Conservation (phyloP, 495 filamentous ascomycete species). For the Hypoxylon perforatum region DNA sequence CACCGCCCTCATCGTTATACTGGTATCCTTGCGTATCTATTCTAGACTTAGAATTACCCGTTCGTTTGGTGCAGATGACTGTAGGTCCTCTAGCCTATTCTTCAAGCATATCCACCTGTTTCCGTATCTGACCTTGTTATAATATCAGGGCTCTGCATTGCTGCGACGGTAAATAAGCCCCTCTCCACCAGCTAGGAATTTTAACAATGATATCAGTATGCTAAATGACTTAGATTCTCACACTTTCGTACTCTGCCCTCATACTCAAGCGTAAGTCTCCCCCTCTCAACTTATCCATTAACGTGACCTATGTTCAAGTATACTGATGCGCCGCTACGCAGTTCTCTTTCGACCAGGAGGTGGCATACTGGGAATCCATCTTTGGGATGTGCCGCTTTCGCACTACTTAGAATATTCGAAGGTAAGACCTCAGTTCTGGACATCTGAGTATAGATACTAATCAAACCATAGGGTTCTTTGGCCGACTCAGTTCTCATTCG, state of each 20-base stretch:
- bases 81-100: constrained; percentile 22
- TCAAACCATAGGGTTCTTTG: constrained; percentile 5
- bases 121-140: not conserved
- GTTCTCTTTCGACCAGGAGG: constrained; percentile 19
- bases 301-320: not conserved
- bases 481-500: constrained; percentile 23
- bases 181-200: not conserved
- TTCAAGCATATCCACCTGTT: not conserved
- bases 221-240: constrained; percentile 17
- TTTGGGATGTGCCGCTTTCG: constrained; percentile 35
- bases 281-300: too few relatives aligned
- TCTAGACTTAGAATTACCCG: constrained; percentile 39
- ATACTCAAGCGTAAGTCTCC: constrained; percentile 25
- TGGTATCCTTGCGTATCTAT: constrained; percentile 37
- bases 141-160: constrained; percentile 28
- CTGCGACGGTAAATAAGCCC: constrained; percentile 24
- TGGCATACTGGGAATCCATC: constrained; percentile 26
- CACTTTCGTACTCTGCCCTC: constrained; percentile 23
- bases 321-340: constrained; percentile 1
- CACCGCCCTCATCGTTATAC: constrained; percentile 21
- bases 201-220: not conserved
- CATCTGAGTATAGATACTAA: not conserved
- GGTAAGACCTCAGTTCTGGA: constrained; percentile 3
- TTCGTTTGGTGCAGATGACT: constrained; percentile 46
- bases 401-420: constrained; percentile 16